Conservation (phyloP, 2,329 filamentous ascomycete genomes). For the Botryotinia globosa region DNA sequence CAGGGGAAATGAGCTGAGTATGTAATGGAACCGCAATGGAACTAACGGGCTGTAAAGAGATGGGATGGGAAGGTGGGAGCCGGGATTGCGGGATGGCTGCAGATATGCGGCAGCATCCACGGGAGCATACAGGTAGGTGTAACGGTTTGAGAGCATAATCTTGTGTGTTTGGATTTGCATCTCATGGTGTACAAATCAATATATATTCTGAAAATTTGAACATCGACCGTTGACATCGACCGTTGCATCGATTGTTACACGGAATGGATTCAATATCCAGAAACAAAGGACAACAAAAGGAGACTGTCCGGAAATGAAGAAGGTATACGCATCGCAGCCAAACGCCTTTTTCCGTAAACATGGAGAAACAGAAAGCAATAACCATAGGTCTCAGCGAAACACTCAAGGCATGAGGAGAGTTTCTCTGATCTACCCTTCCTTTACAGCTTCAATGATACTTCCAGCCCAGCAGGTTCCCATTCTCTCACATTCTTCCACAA, state of each 20-base stretch:
- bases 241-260: neutral
- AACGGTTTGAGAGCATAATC: slow-evolving; percentile 7
- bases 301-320: neutral
- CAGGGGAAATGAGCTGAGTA: neutral
- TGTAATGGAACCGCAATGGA: slow-evolving; percentile 4
- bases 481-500: slow-evolving; percentile 53
- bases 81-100: neutral
- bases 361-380: neutral
- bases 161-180: neutral
- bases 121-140: neutral
- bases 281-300: neutral
- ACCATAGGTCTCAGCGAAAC: neutral
- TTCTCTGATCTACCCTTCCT: slow-evolving; percentile 34
- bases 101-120: neutral
- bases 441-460: slow-evolving; percentile 54
- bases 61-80: neutral
- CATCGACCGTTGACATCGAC: neutral
- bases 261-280: neutral
- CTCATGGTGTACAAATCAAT: neutral
- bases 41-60: neutral
- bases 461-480: slow-evolving; percentile 59
- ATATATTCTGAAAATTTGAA: neutral
- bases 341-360: neutral
- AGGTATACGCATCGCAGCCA: slow-evolving; percentile 9
- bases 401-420: neutral